Percentiles rank a stretch among this genome's conserved stretches.
These are phyloP conservation scores for Boletus pseudopeckii DNA, from an alignment of 768 basidiomycete genomes.

Conservation along the genomic window DNA sequence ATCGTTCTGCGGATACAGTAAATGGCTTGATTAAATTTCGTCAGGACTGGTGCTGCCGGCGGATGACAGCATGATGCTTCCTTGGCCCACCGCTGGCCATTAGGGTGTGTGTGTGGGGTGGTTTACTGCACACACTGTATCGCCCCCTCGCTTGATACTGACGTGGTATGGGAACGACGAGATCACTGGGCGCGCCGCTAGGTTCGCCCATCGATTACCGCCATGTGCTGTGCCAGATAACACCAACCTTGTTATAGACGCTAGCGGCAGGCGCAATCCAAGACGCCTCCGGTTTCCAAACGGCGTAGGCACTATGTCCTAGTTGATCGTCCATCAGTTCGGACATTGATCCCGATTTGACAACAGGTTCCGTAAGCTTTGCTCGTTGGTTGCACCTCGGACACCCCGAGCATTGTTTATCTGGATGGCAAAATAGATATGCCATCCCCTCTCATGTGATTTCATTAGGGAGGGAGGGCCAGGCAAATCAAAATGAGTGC, in stretches of 20 bases:
- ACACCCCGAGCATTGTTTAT: not conserved
- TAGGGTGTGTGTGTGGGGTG: not conserved
- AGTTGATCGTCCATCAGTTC: not conserved
- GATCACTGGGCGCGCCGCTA: not conserved
- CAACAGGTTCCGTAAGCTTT: not conserved
- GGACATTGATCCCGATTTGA: not conserved
- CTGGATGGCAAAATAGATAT: not conserved
- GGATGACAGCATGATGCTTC: not conserved
- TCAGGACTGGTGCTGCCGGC: not conserved
- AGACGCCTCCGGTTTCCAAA: too few species aligned
- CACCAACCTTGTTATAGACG: not conserved
- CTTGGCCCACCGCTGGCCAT: not conserved
- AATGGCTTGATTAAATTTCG: constrained; percentile 7
- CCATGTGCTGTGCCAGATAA: not conserved
- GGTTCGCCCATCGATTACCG: not conserved
- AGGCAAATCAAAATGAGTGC: not conserved
- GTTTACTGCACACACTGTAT: not conserved
- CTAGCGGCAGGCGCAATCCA: not conserved
- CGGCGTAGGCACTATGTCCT: not conserved
- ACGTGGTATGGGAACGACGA: not conserved
- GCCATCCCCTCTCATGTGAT: not conserved
- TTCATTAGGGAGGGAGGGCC: not conserved
- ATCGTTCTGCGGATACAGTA: not conserved
- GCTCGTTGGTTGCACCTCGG: not conserved
- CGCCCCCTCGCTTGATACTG: not conserved